Evolutionary conservation across 2,329 filamentous ascomycete species (phyloP), one percentile per base, ranked within the genome.

Genomic region (Simplicillium sp.): DNA sequence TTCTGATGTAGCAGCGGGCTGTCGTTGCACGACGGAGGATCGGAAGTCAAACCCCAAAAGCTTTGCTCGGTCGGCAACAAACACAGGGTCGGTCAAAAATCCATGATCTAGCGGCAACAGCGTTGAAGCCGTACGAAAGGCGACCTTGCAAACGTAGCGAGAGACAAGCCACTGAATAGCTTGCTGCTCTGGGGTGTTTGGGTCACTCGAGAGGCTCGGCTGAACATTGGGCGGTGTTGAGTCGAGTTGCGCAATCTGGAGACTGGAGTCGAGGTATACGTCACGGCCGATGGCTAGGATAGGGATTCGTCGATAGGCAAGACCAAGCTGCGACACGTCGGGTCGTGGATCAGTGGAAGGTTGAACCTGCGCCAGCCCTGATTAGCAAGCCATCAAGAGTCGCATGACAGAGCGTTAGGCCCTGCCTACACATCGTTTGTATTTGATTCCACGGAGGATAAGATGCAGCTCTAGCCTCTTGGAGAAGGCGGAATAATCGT

Each of bases 251-350:
- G 59, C 59, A 14, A 87, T 58, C 50, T 86, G 86, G 16, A 86
- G 70, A 3, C 80, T 75, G 3, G 79, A 80, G 63, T 87, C 83
- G 45, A 77, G 66, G 61, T 85, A 87, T 34, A 87, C 62, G 53
- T 84, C 75, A 6, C 73, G 67, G 13, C 79, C 82, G 48, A 85
- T 77, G 16, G 76, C 62, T 39, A 87, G 59, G 38, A 86, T 53
- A 2, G 83, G 83, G 42, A 86, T 85, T 42, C 83, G 79, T 4
- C 82, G 73, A 60, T 88, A 82, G 7, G 66, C 62, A 40, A 86
- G 67, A 20, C 78, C 79, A 12, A 87, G 67, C 2, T 65, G 62
- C 15, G 64, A 58, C 12, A 86, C 54, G 54, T 84, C 80, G 1
- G 80, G 80, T 18, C 82, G 77, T 7, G 83, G 83, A 54, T 86